Evolutionary conservation across 225 moss, liverwort and hornwort species (phyloP).

Genomic region (Asterella californica): DNA sequence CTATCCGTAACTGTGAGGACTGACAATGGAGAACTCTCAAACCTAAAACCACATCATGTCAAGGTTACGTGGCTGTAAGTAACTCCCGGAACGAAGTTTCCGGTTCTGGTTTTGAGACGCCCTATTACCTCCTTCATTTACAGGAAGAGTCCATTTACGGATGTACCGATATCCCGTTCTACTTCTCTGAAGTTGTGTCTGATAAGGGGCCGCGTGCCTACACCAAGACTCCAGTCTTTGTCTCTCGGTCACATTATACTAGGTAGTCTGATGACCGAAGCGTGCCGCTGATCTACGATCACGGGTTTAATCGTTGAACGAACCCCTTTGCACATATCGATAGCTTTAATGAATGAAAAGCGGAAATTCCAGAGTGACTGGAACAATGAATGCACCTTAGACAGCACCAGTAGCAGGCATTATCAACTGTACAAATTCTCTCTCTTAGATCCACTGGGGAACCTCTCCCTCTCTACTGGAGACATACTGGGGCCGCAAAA

Average conservation of each 20-base stretch:
- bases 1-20: no score
- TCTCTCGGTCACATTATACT: background rate
- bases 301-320: background rate
- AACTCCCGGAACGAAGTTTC: no score
- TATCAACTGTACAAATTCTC: background rate
- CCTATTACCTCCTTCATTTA: no score
- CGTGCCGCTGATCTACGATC: background rate
- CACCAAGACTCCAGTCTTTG: background rate
- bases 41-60: no score
- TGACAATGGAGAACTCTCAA: no score
- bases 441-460: background rate
- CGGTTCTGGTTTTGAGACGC: no score
- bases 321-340: background rate
- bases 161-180: no score
- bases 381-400: background rate
- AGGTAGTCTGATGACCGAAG: background rate
- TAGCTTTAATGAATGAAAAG: background rate
- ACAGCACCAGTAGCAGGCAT: background rate
- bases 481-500: background rate
- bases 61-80: no score
- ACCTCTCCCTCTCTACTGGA: background rate
- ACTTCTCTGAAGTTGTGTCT: no score
- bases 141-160: no score
- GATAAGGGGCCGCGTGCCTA: background rate
- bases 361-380: conserved; percentile 1